Conservation (phyloP, 306 rosid species). For the Vigna angularis region DNA sequence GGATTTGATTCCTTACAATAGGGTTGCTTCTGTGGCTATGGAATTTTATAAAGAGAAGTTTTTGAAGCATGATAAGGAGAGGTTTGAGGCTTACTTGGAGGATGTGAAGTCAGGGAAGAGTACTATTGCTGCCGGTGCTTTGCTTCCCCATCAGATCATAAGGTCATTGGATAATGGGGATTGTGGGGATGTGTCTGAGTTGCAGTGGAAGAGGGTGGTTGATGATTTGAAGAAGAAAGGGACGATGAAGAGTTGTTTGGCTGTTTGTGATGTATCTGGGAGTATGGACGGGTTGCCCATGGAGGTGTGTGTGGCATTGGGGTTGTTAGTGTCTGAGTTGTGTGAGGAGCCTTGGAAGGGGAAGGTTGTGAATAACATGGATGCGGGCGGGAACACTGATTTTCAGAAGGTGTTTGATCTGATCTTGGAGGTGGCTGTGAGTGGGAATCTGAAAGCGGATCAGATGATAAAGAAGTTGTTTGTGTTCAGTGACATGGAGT, state of each 20-base stretch:
- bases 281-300: constrained; percentile 62
- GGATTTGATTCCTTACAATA: constrained; percentile 59
- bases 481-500: constrained; percentile 85
- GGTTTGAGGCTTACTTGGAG: constrained; percentile 56
- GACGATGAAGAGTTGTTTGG: constrained; percentile 57
- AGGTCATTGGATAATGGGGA: constrained; percentile 30
- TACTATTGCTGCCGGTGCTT: constrained; percentile 65
- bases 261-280: constrained; percentile 69
- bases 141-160: constrained; percentile 70
- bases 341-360: constrained; percentile 76
- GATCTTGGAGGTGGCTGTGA: constrained; percentile 62
- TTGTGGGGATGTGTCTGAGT: constrained; percentile 61
- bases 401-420: constrained; percentile 73
- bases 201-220: constrained; percentile 81
- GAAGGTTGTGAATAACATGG: constrained; percentile 60
- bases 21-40: constrained; percentile 80
- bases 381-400: constrained; percentile 56
- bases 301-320: constrained; percentile 71
- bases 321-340: constrained; percentile 68
- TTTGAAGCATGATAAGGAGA: constrained; percentile 58
- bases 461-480: constrained; percentile 70
- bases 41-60: constrained; percentile 56
- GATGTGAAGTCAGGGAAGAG: constrained; percentile 56
- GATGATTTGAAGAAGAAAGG: constrained; percentile 59
- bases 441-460: constrained; percentile 59